These are phyloP conservation scores for Trametes sanguinea DNA, from an alignment of 768 basidiomycete species.

Conservation along the genomic window DNA sequence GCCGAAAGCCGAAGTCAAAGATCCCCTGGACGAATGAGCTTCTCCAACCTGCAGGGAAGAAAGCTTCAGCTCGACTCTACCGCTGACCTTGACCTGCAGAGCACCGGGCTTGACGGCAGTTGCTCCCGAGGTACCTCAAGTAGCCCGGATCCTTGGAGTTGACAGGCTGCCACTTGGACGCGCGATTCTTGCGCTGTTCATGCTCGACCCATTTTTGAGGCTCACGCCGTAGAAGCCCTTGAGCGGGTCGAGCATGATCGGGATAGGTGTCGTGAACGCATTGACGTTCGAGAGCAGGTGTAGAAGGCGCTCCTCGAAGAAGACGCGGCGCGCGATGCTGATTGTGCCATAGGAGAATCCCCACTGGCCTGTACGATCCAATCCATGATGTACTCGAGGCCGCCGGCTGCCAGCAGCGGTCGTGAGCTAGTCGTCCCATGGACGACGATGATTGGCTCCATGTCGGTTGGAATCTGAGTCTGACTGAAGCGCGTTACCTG, in stretches of 20 bases:
- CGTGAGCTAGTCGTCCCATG: constrained; percentile 30
- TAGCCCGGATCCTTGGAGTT: constrained; percentile 17
- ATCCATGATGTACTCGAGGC: constrained; percentile 24
- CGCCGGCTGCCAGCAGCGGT: constrained; percentile 17
- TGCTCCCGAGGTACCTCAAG: constrained; percentile 32
- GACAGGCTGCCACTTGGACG: constrained; percentile 24
- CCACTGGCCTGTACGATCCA: constrained; percentile 27
- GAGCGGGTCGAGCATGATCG: constrained; percentile 13
- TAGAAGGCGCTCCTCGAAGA: constrained; percentile 33
- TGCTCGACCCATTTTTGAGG: constrained; percentile 31
- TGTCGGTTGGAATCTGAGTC: constrained; percentile 15
- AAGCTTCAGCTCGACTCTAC: constrained; percentile 28
- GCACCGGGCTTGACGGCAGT: constrained; percentile 27
- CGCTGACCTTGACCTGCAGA: constrained; percentile 31
- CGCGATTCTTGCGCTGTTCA: constrained; percentile 24
- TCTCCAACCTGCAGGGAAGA: constrained; percentile 20
- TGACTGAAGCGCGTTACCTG: constrained; percentile 27
- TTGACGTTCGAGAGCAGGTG: constrained; percentile 31
- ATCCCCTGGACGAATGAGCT: constrained; percentile 21
- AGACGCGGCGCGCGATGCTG: constrained; percentile 28
- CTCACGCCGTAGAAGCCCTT: constrained; percentile 25
- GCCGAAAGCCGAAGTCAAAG: neutral
- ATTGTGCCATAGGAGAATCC: constrained; percentile 31
- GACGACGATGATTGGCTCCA: constrained; percentile 30
- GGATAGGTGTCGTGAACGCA: constrained; percentile 31